These are phyloP conservation scores for Catunica adiposa DNA, from an alignment of 2,329 filamentous ascomycete species.

Conservation along the genomic window DNA sequence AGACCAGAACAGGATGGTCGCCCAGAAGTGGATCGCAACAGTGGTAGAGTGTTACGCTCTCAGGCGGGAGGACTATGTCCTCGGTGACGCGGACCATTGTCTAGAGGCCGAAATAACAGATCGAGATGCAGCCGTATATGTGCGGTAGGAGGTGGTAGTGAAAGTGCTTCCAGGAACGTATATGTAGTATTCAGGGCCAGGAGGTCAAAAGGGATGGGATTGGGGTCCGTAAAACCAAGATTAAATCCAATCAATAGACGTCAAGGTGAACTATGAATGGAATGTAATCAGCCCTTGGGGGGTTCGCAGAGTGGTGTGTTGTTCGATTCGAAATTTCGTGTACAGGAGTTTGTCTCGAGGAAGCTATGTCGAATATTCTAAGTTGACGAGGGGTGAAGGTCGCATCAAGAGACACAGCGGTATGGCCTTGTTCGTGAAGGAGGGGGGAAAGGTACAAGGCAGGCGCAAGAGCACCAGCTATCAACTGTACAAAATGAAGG, in stretches of 20 bases:
- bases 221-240: background rate
- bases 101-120: background rate
- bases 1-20: constrained; percentile 69
- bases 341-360: background rate
- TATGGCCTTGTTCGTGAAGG: background rate
- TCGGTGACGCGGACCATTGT: constrained; percentile 69
- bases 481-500: background rate
- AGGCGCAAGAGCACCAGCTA: background rate
- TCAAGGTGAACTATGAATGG: too few species aligned
- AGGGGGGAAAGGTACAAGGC: background rate
- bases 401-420: background rate
- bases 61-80: constrained; percentile 62
- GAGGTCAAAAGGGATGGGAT: background rate
- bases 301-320: background rate
- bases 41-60: constrained; percentile 76
- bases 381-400: background rate
- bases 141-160: too few species aligned
- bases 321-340: background rate
- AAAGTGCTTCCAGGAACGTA: background rate
- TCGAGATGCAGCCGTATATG: background rate
- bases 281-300: too few species aligned
- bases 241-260: too few species aligned
- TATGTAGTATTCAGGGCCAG: background rate
- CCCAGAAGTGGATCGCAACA: constrained; percentile 70
- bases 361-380: background rate